Evolutionary conservation across 129 eudicot species (phyloP), one percentile per base, ranked within the genome.

Genomic region (Deinandra increscens): DNA sequence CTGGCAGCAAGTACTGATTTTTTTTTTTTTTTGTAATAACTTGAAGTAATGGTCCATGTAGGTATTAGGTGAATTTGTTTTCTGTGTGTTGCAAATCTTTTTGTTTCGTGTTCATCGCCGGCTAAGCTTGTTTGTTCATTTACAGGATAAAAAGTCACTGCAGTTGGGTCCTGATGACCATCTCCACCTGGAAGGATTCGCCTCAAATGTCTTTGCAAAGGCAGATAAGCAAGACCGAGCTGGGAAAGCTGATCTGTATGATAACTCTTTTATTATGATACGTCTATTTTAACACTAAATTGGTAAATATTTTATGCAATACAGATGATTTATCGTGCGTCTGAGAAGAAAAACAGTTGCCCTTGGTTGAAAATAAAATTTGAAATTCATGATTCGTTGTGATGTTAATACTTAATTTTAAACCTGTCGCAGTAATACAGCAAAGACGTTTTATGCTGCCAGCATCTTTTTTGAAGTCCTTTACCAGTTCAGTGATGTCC

Each of bases 171-270:
- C 98, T 44, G 98, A 92, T 86, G 98, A 92, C 68, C 82, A 84
- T 69, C 83, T 86, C 33, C 92, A 92, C 68, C 73, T 92, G 13
- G 96, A 92, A 80, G 98, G 96, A 34, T 92, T 92, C 78, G 98
- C 98, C 10, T 78, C 82, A 76, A 92, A 82, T 74, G 95, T 92
- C 59, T 92, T 92, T 76, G 84, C 91, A 14, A 92, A 88, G 78
- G 98, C 98, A 18, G 98, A 89, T 73, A 92, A 92, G 79, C 96
- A 92, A 84, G 98, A 92, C 70, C 88, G 91, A 62, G 92, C 96
- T 69, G 96, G 88, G 37, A 82, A 95, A 76, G 91, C 98, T 56
- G 96, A 92, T 84, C 72, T 84, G 98, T 92, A 84, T 11, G 92
- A 42, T 56, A 31, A 29, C 17, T 66, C 56, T 37, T 66, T 14